phyloP scores from a whole-genome alignment of 192 early-diverging fungal species.

The Phlyctochytrium bullatum region DNA sequence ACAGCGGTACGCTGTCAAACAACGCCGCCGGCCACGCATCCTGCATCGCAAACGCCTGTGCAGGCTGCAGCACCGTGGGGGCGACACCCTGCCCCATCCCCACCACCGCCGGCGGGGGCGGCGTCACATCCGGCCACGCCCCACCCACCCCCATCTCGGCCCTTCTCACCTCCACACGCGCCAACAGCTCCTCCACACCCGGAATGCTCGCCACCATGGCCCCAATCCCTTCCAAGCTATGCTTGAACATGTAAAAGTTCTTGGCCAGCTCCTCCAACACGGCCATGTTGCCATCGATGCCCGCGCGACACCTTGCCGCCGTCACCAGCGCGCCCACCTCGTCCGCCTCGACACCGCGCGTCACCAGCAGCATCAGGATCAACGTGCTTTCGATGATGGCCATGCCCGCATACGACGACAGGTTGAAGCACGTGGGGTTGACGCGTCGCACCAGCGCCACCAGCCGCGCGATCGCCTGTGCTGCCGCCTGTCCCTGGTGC shows the following conservation, averaged over 20 bases:
- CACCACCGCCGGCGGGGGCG: too few species aligned
- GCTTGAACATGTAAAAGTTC: not conserved
- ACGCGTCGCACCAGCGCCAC: too few species aligned
- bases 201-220: not conserved
- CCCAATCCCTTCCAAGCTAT: not conserved
- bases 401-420: not conserved
- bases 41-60: too few species aligned
- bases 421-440: not conserved
- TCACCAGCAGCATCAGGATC: not conserved
- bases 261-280: not conserved
- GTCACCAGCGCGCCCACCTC: not conserved
- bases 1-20: too few species aligned
- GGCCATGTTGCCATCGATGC: not conserved
- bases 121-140: too few species aligned
- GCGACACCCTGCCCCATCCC: too few species aligned
- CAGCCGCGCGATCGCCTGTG: not conserved
- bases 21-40: too few species aligned
- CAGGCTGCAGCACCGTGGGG: too few species aligned
- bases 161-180: not conserved
- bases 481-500: not conserved
- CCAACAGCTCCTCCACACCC: not conserved
- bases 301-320: not conserved
- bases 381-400: not conserved
- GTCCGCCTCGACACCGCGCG: not conserved
- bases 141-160: too few species aligned